A percentile compares a stretch with the other conserved stretches of the same genome.
Evolutionary conservation across 495 filamentous ascomycete genomes (phyloP).

Genomic region (Hypoxylon fragiforme): DNA sequence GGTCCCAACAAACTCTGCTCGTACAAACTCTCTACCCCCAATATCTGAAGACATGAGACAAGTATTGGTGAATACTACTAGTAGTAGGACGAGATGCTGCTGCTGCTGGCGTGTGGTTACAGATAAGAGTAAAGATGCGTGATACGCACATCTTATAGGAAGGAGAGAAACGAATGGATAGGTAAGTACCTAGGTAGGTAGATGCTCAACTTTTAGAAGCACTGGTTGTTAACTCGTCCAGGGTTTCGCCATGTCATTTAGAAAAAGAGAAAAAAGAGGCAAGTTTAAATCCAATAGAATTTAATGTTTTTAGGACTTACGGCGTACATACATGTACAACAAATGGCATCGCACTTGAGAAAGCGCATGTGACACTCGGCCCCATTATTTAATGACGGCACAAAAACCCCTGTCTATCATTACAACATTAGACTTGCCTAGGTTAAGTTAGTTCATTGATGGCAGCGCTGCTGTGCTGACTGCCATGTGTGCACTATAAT

Average conservation of each 20-base stretch:
- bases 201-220: no score
- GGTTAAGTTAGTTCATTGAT: no score
- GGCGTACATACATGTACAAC: no score
- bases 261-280: background rate
- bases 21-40: constrained; percentile 16
- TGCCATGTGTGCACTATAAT: background rate
- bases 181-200: no score
- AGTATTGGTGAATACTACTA: constrained; percentile 12
- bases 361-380: constrained; percentile 33
- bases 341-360: constrained; percentile 10
- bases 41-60: constrained; percentile 31
- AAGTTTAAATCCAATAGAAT: constrained; percentile 2
- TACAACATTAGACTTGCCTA: no score
- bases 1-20: constrained; percentile 19
- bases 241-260: background rate
- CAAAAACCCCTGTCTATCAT: constrained; percentile 15
- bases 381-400: constrained; percentile 12
- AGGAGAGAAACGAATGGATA: background rate
- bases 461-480: no score
- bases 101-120: constrained; percentile 14
- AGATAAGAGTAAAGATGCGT: constrained; percentile 14
- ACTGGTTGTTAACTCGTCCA: background rate
- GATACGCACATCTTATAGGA: constrained; percentile 25
- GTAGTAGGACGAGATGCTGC: constrained; percentile 6
- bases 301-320: constrained; percentile 20